Evolutionary conservation across 2,329 filamentous ascomycete genomes (phyloP), one percentile per base, ranked within the genome.

Genomic region (Fusarium pininemorale): DNA sequence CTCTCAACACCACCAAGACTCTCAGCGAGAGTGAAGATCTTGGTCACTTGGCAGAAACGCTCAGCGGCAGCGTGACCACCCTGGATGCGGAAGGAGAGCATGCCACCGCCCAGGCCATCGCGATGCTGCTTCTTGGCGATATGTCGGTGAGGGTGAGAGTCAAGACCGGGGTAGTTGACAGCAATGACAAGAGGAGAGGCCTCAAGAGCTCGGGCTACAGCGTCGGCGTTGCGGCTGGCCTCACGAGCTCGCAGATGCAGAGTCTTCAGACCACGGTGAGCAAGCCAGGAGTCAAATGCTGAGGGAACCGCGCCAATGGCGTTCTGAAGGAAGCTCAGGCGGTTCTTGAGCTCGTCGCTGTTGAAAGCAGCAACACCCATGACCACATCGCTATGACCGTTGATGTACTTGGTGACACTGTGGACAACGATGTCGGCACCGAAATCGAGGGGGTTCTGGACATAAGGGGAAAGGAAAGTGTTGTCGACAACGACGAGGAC

Each of bases 401-500:
- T 98, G 86, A 99, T 98, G 86, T 98, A 99, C 86, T 99, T 99
- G 50, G 96, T 99, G 63, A 99, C 96, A 63, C 92, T 95, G 88
- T 98, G 96, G 48, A 98, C 93, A 76, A 98, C 96, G 74, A 98
- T 95, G 83, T 99, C 96, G 77, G 96, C 96, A 77, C 96, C 96
- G 81, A 96, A 94, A 81, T 97, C 92, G 63, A 99, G 90, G 7
- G 96, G 96, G 84, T 98, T 98, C 85, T 99, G 96, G 54, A 99
- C 90, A 82, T 98, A 99, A 38, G 96, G 96, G 70, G 93, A 96
- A 81, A 98, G 88, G 87, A 99, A 99, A 26, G 96, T 99, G 87
- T 99, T 99, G 87, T 99, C 96, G 47, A 99, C 96, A n/a, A 99
- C 96, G 48, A 99, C 96, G 81, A 94, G 88, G 79, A 98, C 94